Evolutionary conservation across 352 stramenopile species (phyloP).

Genomic region (Pythium dissimile): DNA sequence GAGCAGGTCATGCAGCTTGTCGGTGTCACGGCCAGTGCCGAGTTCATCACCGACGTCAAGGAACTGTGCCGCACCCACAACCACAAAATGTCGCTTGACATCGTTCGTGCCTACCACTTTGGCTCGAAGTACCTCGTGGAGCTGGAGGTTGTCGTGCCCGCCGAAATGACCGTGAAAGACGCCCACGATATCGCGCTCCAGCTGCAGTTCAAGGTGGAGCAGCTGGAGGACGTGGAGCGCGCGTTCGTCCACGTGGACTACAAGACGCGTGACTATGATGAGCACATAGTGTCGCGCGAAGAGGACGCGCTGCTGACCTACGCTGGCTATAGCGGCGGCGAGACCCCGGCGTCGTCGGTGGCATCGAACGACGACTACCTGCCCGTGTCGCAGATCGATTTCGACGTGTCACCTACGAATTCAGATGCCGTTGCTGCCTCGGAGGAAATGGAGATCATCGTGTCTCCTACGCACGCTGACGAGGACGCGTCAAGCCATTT

Average conservation of each 20-base stretch:
- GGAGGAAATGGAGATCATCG: constrained; percentile 16
- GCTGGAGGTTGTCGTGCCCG: constrained; percentile 90
- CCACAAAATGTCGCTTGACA: constrained; percentile 77
- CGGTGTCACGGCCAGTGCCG: constrained; percentile 55
- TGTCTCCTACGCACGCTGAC: constrained; percentile 76
- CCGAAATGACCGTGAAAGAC: constrained; percentile 85
- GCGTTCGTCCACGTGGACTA: constrained; percentile 92
- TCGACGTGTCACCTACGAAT: constrained; percentile 24
- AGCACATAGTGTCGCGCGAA: constrained; percentile 60
- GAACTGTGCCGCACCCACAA: constrained; percentile 71
- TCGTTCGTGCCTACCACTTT: constrained; percentile 92
- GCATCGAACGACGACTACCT: constrained; percentile 29
- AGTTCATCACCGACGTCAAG: constrained; percentile 89
- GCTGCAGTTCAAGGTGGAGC: constrained; percentile 85
- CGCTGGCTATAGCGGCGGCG: constrained; percentile 11
- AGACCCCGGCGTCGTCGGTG: constrained; percentile 9
- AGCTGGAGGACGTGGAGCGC: constrained; percentile 78
- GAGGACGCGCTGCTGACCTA: constrained; percentile 41
- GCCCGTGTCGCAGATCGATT: constrained; percentile 51
- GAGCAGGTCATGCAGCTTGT: constrained; percentile 88
- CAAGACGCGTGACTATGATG: constrained; percentile 69
- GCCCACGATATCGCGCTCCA: constrained; percentile 93
- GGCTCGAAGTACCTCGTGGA: constrained; percentile 93
- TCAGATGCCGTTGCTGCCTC: not conserved
- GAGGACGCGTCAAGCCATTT: constrained; percentile 25